phyloP scores from a whole-genome alignment of 352 stramenopile genomes.

The Salisapilia sapeloensis region DNA sequence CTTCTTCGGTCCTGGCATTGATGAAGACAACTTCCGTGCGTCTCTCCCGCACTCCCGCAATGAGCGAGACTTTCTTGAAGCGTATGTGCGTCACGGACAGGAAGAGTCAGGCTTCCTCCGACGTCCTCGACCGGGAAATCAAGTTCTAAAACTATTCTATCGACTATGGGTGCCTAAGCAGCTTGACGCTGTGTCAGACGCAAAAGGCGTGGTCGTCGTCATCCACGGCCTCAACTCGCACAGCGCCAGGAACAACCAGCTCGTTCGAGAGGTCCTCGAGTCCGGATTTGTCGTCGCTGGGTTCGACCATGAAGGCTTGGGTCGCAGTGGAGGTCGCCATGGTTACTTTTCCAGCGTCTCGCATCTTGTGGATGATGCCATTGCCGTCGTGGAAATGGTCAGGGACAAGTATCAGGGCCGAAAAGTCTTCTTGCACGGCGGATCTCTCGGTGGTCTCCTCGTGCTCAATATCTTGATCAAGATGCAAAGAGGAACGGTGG shows the following conservation, averaged over 20 bases:
- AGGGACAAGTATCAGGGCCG: conserved; percentile 37
- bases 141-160: conserved; percentile 43
- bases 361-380: conserved; percentile 44
- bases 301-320: conserved; percentile 61
- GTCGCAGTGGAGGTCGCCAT: conserved; percentile 52
- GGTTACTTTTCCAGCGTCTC: conserved; percentile 54
- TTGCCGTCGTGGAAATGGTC: conserved; percentile 31
- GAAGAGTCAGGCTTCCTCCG: conserved; percentile 37
- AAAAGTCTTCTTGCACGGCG: conserved; percentile 59
- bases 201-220: conserved; percentile 41
- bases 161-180: conserved; percentile 42
- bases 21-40: conserved; percentile 21
- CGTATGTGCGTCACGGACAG: conserved; percentile 19
- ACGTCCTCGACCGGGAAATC: conserved; percentile 12
- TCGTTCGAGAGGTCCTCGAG: conserved; percentile 47
- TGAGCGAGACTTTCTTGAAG: conserved; percentile 31
- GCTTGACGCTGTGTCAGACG: conserved; percentile 9
- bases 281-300: conserved; percentile 45
- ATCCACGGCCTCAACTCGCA: conserved; percentile 68
- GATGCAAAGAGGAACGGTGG: conserved; percentile 21
- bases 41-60: conserved; percentile 14
- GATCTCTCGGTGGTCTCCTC: conserved; percentile 53
- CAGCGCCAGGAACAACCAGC: conserved; percentile 56
- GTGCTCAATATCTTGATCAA: conserved; percentile 39
- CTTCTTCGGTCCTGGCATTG: conserved; percentile 41